These are phyloP conservation scores for Microdochium trichocladiopsis DNA, from an alignment of 2,329 filamentous ascomycete species.

Conservation along the genomic window DNA sequence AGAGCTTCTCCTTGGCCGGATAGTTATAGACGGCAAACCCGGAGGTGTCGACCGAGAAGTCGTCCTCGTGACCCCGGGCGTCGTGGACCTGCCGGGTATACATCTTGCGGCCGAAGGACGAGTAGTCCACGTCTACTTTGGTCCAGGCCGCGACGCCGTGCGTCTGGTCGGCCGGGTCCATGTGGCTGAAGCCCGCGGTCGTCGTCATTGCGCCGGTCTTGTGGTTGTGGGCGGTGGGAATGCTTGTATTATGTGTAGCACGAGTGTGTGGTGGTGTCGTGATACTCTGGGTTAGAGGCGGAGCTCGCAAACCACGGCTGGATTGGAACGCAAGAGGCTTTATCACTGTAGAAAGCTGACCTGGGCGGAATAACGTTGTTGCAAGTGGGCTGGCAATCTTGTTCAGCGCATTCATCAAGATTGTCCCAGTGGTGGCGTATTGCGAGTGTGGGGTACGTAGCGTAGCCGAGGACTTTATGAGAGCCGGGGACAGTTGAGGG, in stretches of 20 bases:
- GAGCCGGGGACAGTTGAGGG: too few species aligned
- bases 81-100: slow-evolving; percentile 42
- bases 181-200: slow-evolving; percentile 52
- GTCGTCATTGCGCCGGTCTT: slow-evolving; percentile 40
- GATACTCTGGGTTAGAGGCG: not conserved
- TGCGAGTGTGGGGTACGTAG: not conserved
- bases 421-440: not conserved
- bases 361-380: not conserved
- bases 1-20: slow-evolving; percentile 45
- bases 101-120: slow-evolving; percentile 42
- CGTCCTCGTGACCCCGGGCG: slow-evolving; percentile 39
- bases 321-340: not conserved
- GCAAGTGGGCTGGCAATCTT: not conserved
- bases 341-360: not conserved
- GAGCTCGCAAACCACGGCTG: not conserved
- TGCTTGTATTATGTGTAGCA: not conserved
- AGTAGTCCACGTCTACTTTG: slow-evolving; percentile 55
- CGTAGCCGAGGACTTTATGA: not conserved
- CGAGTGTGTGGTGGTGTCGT: not conserved
- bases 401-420: not conserved
- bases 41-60: slow-evolving; percentile 48
- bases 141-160: slow-evolving; percentile 47
- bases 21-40: slow-evolving; percentile 50
- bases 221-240: not conserved
- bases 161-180: slow-evolving; percentile 44